Conservation (phyloP, 2,329 filamentous ascomycete genomes). For the Penicillium sp. region DNA sequence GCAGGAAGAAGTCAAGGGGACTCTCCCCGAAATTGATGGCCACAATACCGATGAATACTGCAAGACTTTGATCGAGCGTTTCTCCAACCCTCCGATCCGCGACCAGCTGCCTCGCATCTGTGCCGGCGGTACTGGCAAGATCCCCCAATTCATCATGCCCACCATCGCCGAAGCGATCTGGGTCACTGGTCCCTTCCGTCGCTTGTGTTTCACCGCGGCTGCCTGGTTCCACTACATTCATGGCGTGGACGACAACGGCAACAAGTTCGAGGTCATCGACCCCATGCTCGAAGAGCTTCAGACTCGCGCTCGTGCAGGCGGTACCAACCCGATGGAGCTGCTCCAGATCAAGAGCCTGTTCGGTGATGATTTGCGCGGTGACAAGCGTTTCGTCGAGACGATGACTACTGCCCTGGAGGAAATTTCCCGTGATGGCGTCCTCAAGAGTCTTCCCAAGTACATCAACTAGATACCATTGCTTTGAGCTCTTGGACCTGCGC, state of each 20-base stretch:
- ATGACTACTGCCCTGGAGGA: slow-evolving; percentile 45
- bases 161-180: slow-evolving; percentile 42
- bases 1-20: slow-evolving; percentile 51
- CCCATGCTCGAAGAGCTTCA: slow-evolving; percentile 48
- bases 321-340: slow-evolving; percentile 39
- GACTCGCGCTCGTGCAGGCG: slow-evolving; percentile 43
- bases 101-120: slow-evolving; percentile 50
- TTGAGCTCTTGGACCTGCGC: slow-evolving; percentile 6
- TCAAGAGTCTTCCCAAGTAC: slow-evolving; percentile 49
- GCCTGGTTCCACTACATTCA: slow-evolving; percentile 50
- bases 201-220: slow-evolving; percentile 46
- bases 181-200: slow-evolving; percentile 42
- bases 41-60: slow-evolving; percentile 51
- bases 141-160: slow-evolving; percentile 44
- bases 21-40: slow-evolving; percentile 48
- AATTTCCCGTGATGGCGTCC: slow-evolving; percentile 45
- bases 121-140: slow-evolving; percentile 51
- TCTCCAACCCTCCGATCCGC: slow-evolving; percentile 53
- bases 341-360: slow-evolving; percentile 47
- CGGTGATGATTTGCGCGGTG: slow-evolving; percentile 48
- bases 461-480: slow-evolving; percentile 29
- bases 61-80: slow-evolving; percentile 50
- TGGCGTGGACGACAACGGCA: slow-evolving; percentile 47
- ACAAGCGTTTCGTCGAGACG: slow-evolving; percentile 46
- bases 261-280: slow-evolving; percentile 40